Base-by-base conservation (phyloP, 306 rosid species). In the Leucaena leucocephala region DNA sequence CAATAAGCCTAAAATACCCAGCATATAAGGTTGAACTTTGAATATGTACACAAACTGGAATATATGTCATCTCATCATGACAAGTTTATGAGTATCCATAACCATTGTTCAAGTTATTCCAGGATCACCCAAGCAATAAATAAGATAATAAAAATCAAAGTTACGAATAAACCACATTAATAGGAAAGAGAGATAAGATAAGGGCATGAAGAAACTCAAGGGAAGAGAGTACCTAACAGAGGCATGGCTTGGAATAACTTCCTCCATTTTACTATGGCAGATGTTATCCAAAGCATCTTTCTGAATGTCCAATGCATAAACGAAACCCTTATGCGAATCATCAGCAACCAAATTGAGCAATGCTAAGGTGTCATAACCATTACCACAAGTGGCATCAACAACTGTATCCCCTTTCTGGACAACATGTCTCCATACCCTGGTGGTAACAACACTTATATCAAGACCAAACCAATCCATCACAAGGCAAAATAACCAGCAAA, bases 371-470 rank as follows among this genome's bases (percentile, higher is more conserved):
- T 94, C 97, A 83, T 82, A 83, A 58, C 97, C 98, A 80, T 94
- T 94, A 70, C 98, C 97, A 76, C 92, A 94, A 61, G 98, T 94
- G 76, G 97, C 97, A 85, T 94, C 98, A 44, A 92, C 75, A 50
- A 91, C 97, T 8, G 86, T 85, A 81, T 94, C 97, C 68, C 97
- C 97, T 82, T 89, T 90, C 75, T 70, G 81, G 70, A 92, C 82
- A 66, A 92, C 81, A 77, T 71, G 82, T 50, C 91, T 87, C 98
- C 98, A 94, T 13, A 92, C 89, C 87, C 97, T 94, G 80, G 72
- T 49, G 76, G 45, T 35, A 49, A 68, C 68, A 70, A 34, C 59
- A 13, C 48, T 77, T 39, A 71, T 42, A 70, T 62, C 61, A 68
- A 68, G 77, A 67, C 8, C 59, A 61, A 58, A 52, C 21, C 34